Base-by-base conservation (phyloP, 208 protist genomes). In the Trypanosoma congolense region DNA sequence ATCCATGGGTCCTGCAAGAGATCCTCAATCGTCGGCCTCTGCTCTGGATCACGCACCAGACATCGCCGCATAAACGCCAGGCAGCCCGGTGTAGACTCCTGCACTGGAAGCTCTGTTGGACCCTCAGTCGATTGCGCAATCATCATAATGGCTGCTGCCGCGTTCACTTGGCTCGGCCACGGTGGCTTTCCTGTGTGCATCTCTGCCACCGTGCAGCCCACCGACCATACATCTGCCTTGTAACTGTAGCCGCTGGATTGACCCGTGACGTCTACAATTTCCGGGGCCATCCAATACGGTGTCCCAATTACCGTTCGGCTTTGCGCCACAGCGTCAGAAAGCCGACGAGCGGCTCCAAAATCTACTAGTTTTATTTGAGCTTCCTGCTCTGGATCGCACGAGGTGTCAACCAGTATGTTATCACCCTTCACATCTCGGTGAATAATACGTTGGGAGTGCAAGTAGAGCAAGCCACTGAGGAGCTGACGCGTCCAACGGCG, bases 251-350 rank as follows among this genome's bases (percentile, higher is more conserved):
- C 87, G 1, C 31, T 41, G 4, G 64, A 64, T 26, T 68, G 59
- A 57, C 78, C 64, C 6, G 63, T 71, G 26, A 83, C 61, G 48
- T 92, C 74, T 35, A 96, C 84, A 59, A 96, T 85, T 74, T 96
- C 87, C 18, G 90, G 90, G 1, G 90, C 90, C 90, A 96, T 96
- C 87, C 90, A 96, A 70, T 96, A 96, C n/a, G 90, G 90, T 28
- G 90, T 94, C 24, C 90, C 90, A 44, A 92, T 92, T 10, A 96
- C 78, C 18, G 90, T 96, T 33, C 83, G 81, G 58, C 81, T 92
- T 58, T 92, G 90, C 12, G 77, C 71, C 4, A 93, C 75, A 3
- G 83, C 80, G 43, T 96, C 90, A 8, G 80, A 86, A 12, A 96
- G 61, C 24, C 83, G 71, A 25, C 80, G 68, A 1, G 90, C 87